A percentile compares a stretch with the other conserved stretches of the same genome.
phyloP scores from a whole-genome alignment of 495 filamentous ascomycete genomes.

The Xanthoparmelia taractica region DNA sequence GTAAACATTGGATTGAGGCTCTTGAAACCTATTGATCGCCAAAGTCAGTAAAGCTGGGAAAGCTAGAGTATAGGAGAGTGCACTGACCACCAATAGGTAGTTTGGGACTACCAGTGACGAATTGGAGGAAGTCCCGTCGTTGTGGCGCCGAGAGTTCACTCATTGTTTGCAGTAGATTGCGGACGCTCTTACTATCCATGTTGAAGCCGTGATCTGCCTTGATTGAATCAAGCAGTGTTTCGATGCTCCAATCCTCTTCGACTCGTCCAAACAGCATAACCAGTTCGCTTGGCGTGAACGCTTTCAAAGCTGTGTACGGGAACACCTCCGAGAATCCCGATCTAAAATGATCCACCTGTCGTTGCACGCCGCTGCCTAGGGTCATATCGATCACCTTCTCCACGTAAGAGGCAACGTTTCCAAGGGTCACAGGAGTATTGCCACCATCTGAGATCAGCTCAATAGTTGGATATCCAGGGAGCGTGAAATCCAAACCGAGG shows the following conservation, averaged over 20 bases:
- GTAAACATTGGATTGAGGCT: conserved; percentile 95
- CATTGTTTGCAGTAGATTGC: conserved; percentile 90
- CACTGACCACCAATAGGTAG: conserved; percentile 91
- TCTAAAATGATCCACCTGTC: conserved; percentile 87
- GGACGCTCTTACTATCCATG: conserved; percentile 96
- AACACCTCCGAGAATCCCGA: conserved; percentile 93
- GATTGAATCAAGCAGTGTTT: conserved; percentile 95
- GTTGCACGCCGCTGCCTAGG: conserved; percentile 74
- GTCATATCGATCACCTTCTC: conserved; percentile 89
- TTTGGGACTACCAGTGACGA: conserved; percentile 96
- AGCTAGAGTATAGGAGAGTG: neutral
- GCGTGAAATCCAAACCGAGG: conserved; percentile 82
- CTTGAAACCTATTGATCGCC: conserved; percentile 68
- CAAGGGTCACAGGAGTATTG: conserved; percentile 68
- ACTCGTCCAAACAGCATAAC: conserved; percentile 91
- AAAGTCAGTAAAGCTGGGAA: neutral
- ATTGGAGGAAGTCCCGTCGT: conserved; percentile 93
- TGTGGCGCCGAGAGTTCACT: conserved; percentile 69
- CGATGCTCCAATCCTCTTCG: conserved; percentile 96
- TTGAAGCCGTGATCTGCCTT: conserved; percentile 99
- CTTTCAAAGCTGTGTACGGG: conserved; percentile 82
- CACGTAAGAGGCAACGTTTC: conserved; percentile 82
- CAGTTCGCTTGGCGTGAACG: conserved; percentile 95
- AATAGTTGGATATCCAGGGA: conserved; percentile 86
- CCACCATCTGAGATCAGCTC: conserved; percentile 71